Base-by-base conservation (phyloP, 768 basidiomycete species). In the Mycena alexandri region DNA sequence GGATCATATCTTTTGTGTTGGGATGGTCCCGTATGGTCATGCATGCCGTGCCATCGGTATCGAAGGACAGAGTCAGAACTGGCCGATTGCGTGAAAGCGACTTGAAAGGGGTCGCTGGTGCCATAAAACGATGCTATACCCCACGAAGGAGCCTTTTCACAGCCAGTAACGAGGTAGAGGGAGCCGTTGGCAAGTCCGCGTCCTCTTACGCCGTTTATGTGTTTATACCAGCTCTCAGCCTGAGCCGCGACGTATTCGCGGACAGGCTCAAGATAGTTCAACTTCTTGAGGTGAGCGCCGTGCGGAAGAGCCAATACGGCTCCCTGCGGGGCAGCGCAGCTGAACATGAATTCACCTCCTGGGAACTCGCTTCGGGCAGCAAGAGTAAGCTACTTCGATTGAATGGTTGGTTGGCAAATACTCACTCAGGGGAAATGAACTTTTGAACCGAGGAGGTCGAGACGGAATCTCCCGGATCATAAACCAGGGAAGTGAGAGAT, bases 101-200 rank as follows among this genome's bases (percentile, higher is more conserved):
- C n/a, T n/a, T 58, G 56, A 24, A 58, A 58, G 1, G 29, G 38
- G 8, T 43, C 29, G 19, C 59, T 38, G 38, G 38, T 38, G 38
- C 38, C 38, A 38, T 38, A 34, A 44, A 68, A 69, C 3, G 71
- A 42, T 19, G 69, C 71, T 12, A 58, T 66, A 10, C 60, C 73
- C 73, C 73, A 74, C 21, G 52, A 65, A 4, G 22, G 44, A 0
- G 68, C 52, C 42, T 74, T 74, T 16, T 72, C 67, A 25, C 63
- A 70, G 2, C 73, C 73, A 19, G 73, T 74, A 24, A 74, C 54
- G 29, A 74, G 50, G 62, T 70, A 72, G 0, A 74, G 42, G 7
- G 66, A 29, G 5, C 65, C 66, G 36, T 65, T 72, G 21, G 43
- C 51, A 13, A 55, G 46, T 44, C 60, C 55, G 16, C 69, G 46